A percentile compares a stretch with the other conserved stretches of the same genome.
These are phyloP conservation scores for Eleusine coracana DNA, from an alignment of 176 grass and related monocot genomes.

Conservation along the genomic window DNA sequence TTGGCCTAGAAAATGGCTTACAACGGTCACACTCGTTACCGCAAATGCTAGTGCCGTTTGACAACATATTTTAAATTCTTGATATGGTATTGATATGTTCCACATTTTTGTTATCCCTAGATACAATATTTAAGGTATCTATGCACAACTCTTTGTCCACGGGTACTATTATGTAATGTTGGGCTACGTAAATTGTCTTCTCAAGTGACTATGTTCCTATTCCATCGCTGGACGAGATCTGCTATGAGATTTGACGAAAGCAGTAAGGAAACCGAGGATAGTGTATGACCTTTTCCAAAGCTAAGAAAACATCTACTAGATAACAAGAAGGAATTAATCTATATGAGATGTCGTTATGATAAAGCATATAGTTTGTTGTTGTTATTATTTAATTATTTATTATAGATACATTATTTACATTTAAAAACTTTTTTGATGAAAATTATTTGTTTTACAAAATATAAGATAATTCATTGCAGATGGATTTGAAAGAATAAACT, in stretches of 20 bases:
- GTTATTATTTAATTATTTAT: too few relatives aligned
- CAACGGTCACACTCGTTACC: slow-evolving; percentile 25
- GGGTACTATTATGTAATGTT: neutral
- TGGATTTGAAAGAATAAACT: neutral
- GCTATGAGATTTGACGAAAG: neutral
- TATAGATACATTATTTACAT: too few relatives aligned
- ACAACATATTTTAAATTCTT: slow-evolving; percentile 39
- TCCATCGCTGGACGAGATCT: neutral
- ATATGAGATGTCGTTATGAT: too few relatives aligned
- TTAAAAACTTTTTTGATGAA: neutral
- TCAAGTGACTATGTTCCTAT: neutral
- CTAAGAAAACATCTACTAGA: neutral
- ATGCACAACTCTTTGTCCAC: slow-evolving; percentile 29
- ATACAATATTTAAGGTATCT: slow-evolving; percentile 62
- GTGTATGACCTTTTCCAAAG: neutral
- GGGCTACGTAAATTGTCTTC: neutral
- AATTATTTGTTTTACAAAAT: neutral
- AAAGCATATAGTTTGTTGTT: too few relatives aligned
- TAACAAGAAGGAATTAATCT: neutral
- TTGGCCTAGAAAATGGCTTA: slow-evolving; percentile 29
- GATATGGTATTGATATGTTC: slow-evolving; percentile 57
- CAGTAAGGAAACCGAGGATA: neutral
- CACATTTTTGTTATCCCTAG: slow-evolving; percentile 7
- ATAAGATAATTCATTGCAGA: too few relatives aligned
- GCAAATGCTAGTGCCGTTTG: slow-evolving; percentile 39